phyloP scores from a whole-genome alignment of 495 filamentous ascomycete genomes.

The Podospora comata region DNA sequence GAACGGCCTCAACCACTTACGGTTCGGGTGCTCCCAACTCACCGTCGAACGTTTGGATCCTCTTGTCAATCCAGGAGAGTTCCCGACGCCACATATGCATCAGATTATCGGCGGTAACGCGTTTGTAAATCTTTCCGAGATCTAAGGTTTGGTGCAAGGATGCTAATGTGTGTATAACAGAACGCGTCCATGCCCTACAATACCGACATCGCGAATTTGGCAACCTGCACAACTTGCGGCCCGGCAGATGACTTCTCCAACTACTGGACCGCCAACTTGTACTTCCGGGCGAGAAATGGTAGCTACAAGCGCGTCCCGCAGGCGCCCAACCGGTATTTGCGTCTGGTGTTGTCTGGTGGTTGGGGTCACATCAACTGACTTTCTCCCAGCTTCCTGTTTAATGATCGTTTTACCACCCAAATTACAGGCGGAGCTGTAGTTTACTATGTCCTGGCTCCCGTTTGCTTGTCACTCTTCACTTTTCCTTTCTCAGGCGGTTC shows the following conservation, averaged over 20 bases:
- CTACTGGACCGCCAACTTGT: constrained; percentile 47
- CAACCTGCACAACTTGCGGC: constrained; percentile 37
- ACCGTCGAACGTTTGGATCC: constrained; percentile 32
- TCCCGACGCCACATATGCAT: constrained; percentile 39
- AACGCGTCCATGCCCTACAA: constrained; percentile 34
- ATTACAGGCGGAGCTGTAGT: constrained; percentile 43
- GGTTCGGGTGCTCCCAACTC: constrained; percentile 34
- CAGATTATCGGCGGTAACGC: constrained; percentile 45
- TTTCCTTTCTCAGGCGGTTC: no score
- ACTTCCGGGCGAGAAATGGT: constrained; percentile 41
- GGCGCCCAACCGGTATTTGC: constrained; percentile 34
- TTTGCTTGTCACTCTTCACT: no score
- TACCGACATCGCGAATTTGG: constrained; percentile 32
- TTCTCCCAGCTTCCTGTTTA: constrained; percentile 30
- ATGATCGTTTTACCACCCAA: constrained; percentile 43
- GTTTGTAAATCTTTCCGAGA: constrained; percentile 15
- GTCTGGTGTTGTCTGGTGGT: constrained; percentile 18
- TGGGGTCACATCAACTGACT: not conserved
- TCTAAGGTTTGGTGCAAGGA: no score
- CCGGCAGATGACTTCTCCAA: constrained; percentile 41
- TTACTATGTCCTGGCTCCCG: constrained; percentile 32
- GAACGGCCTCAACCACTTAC: constrained; percentile 27
- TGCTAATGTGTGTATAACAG: no score
- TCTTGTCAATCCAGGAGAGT: constrained; percentile 37
- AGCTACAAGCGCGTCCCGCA: constrained; percentile 44